Conservation (phyloP, 225 moss, liverwort and hornwort genomes). For the Lunularia cruciata region DNA sequence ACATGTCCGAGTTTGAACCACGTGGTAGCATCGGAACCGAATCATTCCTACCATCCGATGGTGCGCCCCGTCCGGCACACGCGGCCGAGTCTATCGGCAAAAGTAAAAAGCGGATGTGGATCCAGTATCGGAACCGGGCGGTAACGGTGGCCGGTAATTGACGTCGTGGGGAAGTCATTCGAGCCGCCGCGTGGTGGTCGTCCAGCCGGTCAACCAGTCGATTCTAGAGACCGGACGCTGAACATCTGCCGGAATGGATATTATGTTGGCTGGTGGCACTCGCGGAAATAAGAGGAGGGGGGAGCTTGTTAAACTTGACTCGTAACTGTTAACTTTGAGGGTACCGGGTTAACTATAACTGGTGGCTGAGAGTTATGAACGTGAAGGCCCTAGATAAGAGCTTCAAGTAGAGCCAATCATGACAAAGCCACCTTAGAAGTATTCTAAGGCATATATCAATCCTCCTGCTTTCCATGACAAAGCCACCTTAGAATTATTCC, state of each 20-base stretch:
- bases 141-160: background rate
- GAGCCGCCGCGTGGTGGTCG: background rate
- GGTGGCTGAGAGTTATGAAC: conserved; percentile 16
- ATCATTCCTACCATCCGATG: background rate
- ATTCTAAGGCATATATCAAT: background rate
- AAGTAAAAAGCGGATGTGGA: too few species aligned
- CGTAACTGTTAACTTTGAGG: background rate
- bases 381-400: conserved; percentile 16
- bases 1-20: background rate
- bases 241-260: conserved; percentile 6
- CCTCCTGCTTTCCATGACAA: too few species aligned
- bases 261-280: background rate
- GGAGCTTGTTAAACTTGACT: background rate
- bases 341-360: background rate
- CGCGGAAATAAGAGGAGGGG: background rate
- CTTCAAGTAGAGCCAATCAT: conserved; percentile 12
- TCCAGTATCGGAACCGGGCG: too few species aligned
- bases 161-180: background rate
- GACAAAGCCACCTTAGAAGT: background rate
- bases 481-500: too few species aligned
- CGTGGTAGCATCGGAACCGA: conserved; percentile 10
- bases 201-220: conserved; percentile 6
- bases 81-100: background rate
- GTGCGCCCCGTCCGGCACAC: background rate
- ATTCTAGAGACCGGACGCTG: background rate